Percentiles rank a stretch among this genome's conserved stretches.
Evolutionary conservation across 768 basidiomycete genomes (phyloP).

Genomic region (Wakefieldia striispora): DNA sequence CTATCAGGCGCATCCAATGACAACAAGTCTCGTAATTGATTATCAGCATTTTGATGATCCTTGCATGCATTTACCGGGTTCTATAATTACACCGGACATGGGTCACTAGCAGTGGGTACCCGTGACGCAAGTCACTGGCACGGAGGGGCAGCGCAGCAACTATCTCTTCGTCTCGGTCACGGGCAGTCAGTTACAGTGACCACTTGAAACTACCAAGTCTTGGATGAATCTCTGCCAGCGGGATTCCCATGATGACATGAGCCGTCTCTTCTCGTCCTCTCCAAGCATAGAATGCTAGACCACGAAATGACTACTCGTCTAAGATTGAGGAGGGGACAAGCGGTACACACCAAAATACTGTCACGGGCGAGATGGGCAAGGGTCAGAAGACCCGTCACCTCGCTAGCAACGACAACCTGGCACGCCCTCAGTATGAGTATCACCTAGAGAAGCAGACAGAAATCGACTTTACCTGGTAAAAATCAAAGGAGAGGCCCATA

Average conservation of each 20-base stretch:
- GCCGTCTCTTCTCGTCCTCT: slow-evolving; percentile 42
- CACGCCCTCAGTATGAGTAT: background rate
- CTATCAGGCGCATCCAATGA: no score
- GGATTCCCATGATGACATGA: slow-evolving; percentile 44
- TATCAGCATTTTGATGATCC: no score
- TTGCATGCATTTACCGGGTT: no score
- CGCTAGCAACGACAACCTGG: slow-evolving; percentile 66
- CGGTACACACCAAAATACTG: slow-evolving; percentile 51
- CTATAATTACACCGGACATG: no score
- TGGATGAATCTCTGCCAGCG: slow-evolving; percentile 49
- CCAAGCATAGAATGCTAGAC: slow-evolving; percentile 53
- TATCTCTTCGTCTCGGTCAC: no score
- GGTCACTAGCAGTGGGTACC: no score
- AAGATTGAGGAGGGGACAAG: background rate
- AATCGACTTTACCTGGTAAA: slow-evolving; percentile 55
- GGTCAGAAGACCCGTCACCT: slow-evolving; percentile 61
- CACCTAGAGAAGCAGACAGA: background rate
- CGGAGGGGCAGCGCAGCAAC: background rate
- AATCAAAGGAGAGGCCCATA: slow-evolving; percentile 76
- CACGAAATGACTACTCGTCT: background rate
- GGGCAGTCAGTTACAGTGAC: background rate
- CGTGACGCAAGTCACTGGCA: no score
- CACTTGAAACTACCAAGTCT: slow-evolving; percentile 24
- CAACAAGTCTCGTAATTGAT: no score
- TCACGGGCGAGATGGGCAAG: slow-evolving; percentile 63